Base-by-base conservation (phyloP, 768 basidiomycete genomes). In the Mycena alexandri region DNA sequence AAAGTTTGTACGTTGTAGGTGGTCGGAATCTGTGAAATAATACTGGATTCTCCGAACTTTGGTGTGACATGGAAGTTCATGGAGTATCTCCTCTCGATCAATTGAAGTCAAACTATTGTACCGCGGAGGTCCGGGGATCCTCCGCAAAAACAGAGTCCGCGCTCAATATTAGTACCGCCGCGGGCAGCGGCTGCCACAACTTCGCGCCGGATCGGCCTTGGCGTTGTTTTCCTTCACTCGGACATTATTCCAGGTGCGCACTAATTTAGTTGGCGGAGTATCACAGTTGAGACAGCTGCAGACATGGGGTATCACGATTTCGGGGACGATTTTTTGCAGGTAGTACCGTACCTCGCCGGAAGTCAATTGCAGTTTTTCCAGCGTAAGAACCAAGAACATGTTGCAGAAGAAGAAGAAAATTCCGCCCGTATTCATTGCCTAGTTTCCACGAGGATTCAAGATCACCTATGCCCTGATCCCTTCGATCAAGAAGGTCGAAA, bases 121-220 rank as follows among this genome's bases (percentile, higher is more conserved):
- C n/a, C n/a, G n/a, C n/a, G n/a, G n/a, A n/a, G n/a, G n/a, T n/a
- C n/a, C n/a, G n/a, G n/a, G n/a, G n/a, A n/a, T n/a, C n/a, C n/a
- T n/a, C n/a, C n/a, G n/a, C n/a, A n/a, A n/a, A n/a, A n/a, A n/a
- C n/a, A n/a, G 29, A 29, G 3, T 29, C 29, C 29, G 29, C 29
- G 29, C 29, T 6, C 29, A 29, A 29, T 29, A 29, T 29, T 80
- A 16, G 80, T 83, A 0, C 78, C 82, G 0, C n/a, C n/a, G n/a
- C n/a, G n/a, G n/a, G n/a, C n/a, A n/a, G n/a, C n/a, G n/a, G n/a
- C 65, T 83, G 3, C 73, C 77, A 0, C 72, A 78, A 9, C 61
- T 72, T 1, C 71, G 73, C 14, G 80, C 77, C 53, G 83, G 81
- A 13, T 70, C 74, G 2, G 81, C 83, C 0, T 74, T 84, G 9